phyloP scores from a whole-genome alignment of 441 rosid genomes.

The Pelargonium australe region DNA sequence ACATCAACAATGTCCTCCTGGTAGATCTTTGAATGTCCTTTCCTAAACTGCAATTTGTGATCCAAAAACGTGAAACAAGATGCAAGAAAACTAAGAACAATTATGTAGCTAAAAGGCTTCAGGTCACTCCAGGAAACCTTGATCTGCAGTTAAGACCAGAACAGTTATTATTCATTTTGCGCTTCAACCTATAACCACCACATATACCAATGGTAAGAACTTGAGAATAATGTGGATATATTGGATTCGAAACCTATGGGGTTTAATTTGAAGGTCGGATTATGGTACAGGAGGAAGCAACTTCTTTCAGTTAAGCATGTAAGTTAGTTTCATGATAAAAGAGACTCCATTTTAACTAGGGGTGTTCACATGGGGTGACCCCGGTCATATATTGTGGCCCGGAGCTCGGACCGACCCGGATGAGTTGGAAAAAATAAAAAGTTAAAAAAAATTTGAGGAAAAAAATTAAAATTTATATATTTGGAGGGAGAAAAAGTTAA shows the following conservation, averaged over 20 bases:
- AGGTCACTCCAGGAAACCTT: not conserved
- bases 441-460: too few species aligned
- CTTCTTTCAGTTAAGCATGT: not conserved
- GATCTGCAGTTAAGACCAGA: not conserved
- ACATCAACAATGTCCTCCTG: constrained; percentile 93
- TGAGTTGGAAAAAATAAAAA: too few species aligned
- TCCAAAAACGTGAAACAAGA: constrained; percentile 14
- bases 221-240: not conserved
- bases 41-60: constrained; percentile 61
- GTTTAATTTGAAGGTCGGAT: not conserved
- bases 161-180: not conserved
- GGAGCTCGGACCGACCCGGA: too few species aligned
- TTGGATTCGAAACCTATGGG: not conserved
- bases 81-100: constrained; percentile 9
- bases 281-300: not conserved
- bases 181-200: not conserved
- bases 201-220: not conserved
- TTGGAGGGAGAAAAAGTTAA: too few species aligned
- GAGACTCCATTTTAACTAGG: not conserved
- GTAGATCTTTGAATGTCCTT: constrained; percentile 66
- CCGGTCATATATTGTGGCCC: too few species aligned
- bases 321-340: not conserved
- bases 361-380: too few species aligned
- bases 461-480: too few species aligned
- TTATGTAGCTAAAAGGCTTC: not conserved